Evolutionary conservation across 129 eudicot species (phyloP), one percentile per base, ranked within the genome.

Genomic region (Helianthus annuus): DNA sequence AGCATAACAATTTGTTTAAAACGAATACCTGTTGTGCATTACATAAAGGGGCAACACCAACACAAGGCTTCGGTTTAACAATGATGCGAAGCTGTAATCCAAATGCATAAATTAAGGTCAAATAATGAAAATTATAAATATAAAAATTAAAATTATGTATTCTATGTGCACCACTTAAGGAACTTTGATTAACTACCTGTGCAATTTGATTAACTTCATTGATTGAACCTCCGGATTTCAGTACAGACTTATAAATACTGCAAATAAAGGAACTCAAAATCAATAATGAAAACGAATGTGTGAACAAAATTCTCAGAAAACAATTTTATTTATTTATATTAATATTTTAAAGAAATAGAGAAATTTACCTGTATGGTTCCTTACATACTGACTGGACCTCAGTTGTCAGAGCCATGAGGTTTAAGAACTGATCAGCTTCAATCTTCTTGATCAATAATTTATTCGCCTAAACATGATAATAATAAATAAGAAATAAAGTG

Each of bases 291-390:
- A 75, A 8, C 54, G 53, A 69, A 27, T 29, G 4, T 36, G 62
- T 53, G 39, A 62, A 13, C 39, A 68, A 16, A 67, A 0, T 29
- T 13, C 17, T 72, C 16, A 36, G 53, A 13, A 48, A 32, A 72
- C 55, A 4, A 9, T 57, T 29, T 32, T 51, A 54, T 54, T 55
- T 56, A 40, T 65, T 9, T 34, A 40, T 9, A 4, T 40, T 7
- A 61, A 46, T 44, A 49, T 6, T 27, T 40, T 56, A 57, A 55
- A n/a, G 52, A 77, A 40, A 46, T 22, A 70, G 58, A 74, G 36
- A 73, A 24, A 4, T 9, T 72, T 66, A 92, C 98, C 98, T 89
- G 95, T 92, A 92, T 54, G 98, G 98, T 79, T 93, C 98, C 87
- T 89, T 87, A 58, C 83, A 87, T 76, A 86, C 86, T 9, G 95